Evolutionary conservation across 1,284 basidiomycete species (phyloP).

Genomic region (Meripilus lineatus): DNA sequence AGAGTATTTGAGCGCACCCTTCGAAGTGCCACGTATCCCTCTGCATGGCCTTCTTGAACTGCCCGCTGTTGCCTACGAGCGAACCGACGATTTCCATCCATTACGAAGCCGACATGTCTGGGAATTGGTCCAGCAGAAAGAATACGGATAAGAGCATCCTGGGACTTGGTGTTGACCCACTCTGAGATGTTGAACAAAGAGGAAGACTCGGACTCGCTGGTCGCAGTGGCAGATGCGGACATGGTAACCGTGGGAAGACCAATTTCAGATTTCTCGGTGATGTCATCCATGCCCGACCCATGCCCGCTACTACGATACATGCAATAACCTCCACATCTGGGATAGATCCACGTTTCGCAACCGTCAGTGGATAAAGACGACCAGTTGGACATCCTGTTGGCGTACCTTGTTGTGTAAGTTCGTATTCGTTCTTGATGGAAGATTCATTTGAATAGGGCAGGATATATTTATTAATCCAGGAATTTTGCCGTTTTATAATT

Average conservation of each 20-base stretch:
- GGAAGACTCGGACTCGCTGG: background rate
- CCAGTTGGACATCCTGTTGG: too few relatives aligned
- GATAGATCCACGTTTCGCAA: too few relatives aligned
- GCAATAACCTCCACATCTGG: too few relatives aligned
- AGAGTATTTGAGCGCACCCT: conserved; percentile 51
- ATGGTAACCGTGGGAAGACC: background rate
- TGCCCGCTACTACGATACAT: too few relatives aligned
- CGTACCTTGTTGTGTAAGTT: too few relatives aligned
- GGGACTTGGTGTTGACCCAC: conserved; percentile 23
- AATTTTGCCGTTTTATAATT: too few relatives aligned
- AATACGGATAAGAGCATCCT: conserved; percentile 51
- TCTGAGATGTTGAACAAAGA: conserved; percentile 19
- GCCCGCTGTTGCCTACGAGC: conserved; percentile 68
- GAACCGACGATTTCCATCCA: conserved; percentile 97
- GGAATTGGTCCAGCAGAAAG: conserved; percentile 85
- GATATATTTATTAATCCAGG: too few relatives aligned
- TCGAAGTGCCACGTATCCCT: conserved; percentile 82
- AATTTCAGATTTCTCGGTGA: too few relatives aligned
- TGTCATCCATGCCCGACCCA: too few relatives aligned
- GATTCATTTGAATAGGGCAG: too few relatives aligned
- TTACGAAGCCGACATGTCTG: conserved; percentile 90
- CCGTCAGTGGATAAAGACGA: too few relatives aligned
- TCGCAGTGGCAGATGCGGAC: background rate
- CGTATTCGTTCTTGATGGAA: too few relatives aligned
- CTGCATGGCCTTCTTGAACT: conserved; percentile 76